Conservation (phyloP, 148 eudicot species). For the Beta vulgaris region DNA sequence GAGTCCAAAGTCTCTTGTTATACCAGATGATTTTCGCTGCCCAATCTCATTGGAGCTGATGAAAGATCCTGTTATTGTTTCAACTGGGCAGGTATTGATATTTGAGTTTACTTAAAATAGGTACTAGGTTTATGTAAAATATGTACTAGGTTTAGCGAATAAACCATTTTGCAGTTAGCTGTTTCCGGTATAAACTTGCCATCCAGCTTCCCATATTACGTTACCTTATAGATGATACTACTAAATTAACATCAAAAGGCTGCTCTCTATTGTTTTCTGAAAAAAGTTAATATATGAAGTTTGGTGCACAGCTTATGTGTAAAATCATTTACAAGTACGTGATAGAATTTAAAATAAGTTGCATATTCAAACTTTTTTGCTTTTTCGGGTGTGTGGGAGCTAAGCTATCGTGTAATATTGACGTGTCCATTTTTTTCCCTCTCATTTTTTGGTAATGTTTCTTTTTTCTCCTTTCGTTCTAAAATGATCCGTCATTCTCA, state of each 20-base stretch:
- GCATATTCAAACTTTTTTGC: too few relatives aligned
- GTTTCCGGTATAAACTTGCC: background rate
- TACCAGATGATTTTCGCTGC: slow-evolving; percentile 95
- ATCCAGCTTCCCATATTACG: background rate
- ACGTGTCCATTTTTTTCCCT: background rate
- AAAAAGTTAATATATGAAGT: too few relatives aligned
- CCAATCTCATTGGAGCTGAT: slow-evolving; percentile 92
- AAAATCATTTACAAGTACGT: too few relatives aligned
- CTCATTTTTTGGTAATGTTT: background rate
- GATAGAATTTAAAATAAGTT: too few relatives aligned
- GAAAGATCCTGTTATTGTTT: slow-evolving; percentile 96
- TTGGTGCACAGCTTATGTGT: too few relatives aligned
- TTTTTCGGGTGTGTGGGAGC: too few relatives aligned
- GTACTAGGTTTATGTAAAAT: background rate
- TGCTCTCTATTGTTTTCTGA: background rate
- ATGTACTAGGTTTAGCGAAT: background rate
- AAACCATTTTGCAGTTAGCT: background rate
- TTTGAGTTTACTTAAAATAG: background rate
- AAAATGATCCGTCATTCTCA: background rate
- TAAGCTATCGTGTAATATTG: too few relatives aligned
- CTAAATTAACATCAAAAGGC: background rate
- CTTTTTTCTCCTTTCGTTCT: too few relatives aligned
- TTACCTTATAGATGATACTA: background rate
- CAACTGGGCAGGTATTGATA: slow-evolving; percentile 83
- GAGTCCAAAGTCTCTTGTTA: slow-evolving; percentile 42